Evolutionary conservation across 2,329 filamentous ascomycete species (phyloP), one percentile per base, ranked within the genome.

Genomic region (Knoxdaviesia capensis): DNA sequence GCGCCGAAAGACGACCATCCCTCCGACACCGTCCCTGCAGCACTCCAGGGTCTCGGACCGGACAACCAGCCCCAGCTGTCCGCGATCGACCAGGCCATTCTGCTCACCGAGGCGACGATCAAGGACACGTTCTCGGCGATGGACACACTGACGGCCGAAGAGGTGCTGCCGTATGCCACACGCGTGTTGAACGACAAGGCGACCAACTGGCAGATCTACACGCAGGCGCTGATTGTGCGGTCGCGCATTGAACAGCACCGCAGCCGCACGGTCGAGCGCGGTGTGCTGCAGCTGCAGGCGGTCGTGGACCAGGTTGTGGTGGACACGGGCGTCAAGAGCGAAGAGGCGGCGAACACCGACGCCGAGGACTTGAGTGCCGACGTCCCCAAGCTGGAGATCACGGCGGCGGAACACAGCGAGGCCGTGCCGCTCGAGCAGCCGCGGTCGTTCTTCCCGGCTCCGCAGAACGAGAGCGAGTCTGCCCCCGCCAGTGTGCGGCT

Each of bases 161-260:
- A 96, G 55, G 88, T 93, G 5, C 60, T 93, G 1, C 90, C 90
- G 0, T 98, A 88, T 54, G 90, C 90, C 1, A 80, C 78, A 2
- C 75, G 90, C 36, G 90, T 96, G 0, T 68, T 98, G 1, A 73
- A 81, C 6, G 86, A 90, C 46, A 87, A 88, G 50, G 81, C 81
- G 38, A 88, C 85, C 1, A 98, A 96, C 57, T 98, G 90, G 90
- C 90, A 96, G 56, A 79, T 94, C 33, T 96, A 96, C 55, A 94
- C 90, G 0, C 87, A 96, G 54, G 90, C 86, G 0, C 65, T 98
- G 6, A 67, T 98, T 0, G 82, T 96, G 2, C 73, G 90, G 38
- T 93, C 84, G 46, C 71, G 90, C 10, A 88, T 96, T 43, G 90
- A 98, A 58, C 70, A 87, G 0, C 87, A 92, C 59, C 74, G 76